These are phyloP conservation scores for Diphasiastrum complanatum DNA, from an alignment of 83 land plant genomes.

Conservation along the genomic window DNA sequence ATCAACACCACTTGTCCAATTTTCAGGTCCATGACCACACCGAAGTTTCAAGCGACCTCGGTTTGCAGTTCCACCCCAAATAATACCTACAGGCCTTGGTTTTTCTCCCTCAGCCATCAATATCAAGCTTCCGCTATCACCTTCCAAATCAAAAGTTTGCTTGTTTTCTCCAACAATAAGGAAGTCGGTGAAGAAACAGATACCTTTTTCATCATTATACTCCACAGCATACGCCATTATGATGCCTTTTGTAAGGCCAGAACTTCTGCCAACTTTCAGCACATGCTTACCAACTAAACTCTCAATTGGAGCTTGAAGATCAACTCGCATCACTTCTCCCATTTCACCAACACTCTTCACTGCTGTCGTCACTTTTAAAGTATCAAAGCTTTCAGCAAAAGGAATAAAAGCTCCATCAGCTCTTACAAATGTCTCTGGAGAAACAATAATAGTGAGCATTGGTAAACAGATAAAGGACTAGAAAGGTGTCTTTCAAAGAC, in stretches of 20 bases:
- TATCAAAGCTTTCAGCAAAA: constrained; percentile 63
- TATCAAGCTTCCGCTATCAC: constrained; percentile 87
- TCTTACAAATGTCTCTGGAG: constrained; percentile 81
- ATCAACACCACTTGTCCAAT: constrained; percentile 95
- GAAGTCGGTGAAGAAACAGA: constrained; percentile 79
- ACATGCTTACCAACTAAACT: constrained; percentile 73
- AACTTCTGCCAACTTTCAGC: constrained; percentile 79
- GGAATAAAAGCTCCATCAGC: constrained; percentile 94
- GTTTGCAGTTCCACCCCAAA: constrained; percentile 93
- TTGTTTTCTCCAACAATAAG: constrained; percentile 85
- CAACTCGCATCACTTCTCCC: constrained; percentile 66
- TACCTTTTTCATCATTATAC: constrained; percentile 89
- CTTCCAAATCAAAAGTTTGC: constrained; percentile 87
- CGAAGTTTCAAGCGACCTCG: constrained; percentile 74
- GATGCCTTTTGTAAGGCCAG: constrained; percentile 77
- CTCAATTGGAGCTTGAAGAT: constrained; percentile 71
- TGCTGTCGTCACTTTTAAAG: constrained; percentile 48
- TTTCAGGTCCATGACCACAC: constrained; percentile 69
- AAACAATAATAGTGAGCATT: no score
- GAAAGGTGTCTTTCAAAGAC: no score
- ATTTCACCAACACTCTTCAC: constrained; percentile 79
- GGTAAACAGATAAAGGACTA: no score
- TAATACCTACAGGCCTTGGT: constrained; percentile 73
- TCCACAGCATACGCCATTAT: constrained; percentile 86
- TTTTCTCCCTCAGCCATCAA: constrained; percentile 42